Conservation (phyloP, 371 early-diverging fungal genomes). For the Polyrhizophydium stewartii region DNA sequence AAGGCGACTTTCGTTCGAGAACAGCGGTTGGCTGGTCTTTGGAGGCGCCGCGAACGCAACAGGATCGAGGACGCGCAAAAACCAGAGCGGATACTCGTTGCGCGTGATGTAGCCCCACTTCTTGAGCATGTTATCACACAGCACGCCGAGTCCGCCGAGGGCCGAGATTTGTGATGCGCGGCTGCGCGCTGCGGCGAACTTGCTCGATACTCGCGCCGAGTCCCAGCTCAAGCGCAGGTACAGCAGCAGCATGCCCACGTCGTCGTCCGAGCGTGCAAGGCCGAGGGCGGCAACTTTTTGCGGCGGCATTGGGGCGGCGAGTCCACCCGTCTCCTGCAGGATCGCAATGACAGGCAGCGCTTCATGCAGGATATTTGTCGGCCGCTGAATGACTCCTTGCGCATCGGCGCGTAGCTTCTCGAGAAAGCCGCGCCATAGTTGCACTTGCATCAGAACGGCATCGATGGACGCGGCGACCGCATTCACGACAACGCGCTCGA, state of each 20-base stretch:
- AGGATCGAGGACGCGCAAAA: constrained; percentile 1
- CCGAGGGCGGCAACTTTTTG: background rate
- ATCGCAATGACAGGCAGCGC: background rate
- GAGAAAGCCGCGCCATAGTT: constrained; percentile 1
- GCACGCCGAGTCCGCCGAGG: background rate
- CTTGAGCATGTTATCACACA: background rate
- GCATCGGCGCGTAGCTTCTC: background rate
- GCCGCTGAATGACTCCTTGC: background rate
- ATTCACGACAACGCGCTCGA: background rate
- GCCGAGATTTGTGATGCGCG: background rate
- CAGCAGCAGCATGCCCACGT: background rate
- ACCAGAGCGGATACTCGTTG: background rate
- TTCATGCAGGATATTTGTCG: background rate
- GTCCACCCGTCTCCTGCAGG: background rate
- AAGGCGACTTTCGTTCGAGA: background rate
- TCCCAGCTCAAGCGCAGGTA: background rate
- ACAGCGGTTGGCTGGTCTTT: background rate
- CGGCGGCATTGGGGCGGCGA: background rate
- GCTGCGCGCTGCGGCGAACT: background rate
- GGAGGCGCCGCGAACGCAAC: background rate
- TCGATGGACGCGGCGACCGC: background rate
- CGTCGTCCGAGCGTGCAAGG: background rate
- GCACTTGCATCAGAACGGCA: background rate
- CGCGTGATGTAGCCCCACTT: background rate
- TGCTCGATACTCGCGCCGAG: background rate